These are phyloP conservation scores for Penicillium diatomitis DNA, from an alignment of 495 filamentous ascomycete genomes.

Conservation along the genomic window DNA sequence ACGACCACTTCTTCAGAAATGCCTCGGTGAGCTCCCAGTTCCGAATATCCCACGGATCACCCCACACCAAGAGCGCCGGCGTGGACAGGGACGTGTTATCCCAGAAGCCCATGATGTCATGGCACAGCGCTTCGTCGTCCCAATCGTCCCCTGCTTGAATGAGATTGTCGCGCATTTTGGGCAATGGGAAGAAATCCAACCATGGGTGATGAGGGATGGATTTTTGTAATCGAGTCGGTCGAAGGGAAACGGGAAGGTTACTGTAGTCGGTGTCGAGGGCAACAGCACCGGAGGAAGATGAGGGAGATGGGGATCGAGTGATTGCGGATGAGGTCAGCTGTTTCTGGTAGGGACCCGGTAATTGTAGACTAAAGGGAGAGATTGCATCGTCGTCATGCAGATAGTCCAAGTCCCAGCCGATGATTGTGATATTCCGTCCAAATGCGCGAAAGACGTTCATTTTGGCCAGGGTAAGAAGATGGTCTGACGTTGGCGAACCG, in stretches of 20 bases:
- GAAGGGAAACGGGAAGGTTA: constrained; percentile 30
- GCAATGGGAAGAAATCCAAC: constrained; percentile 45
- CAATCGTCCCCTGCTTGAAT: constrained; percentile 30
- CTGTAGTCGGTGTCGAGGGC: neutral
- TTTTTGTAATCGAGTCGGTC: constrained; percentile 38
- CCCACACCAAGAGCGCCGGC: constrained; percentile 41
- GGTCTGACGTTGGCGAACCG: constrained; percentile 26
- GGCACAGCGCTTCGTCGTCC: constrained; percentile 38
- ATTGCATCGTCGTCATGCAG: constrained; percentile 24
- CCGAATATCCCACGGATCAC: constrained; percentile 36
- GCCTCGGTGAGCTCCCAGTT: constrained; percentile 44
- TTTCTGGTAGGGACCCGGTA: too few relatives aligned
- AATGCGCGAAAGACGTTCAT: constrained; percentile 37
- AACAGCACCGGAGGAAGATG: too few relatives aligned
- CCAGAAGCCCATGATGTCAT: constrained; percentile 40
- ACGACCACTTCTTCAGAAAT: constrained; percentile 43
- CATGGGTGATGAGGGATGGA: constrained; percentile 39
- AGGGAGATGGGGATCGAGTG: too few relatives aligned
- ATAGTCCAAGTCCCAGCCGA: constrained; percentile 12
- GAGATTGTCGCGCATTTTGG: constrained; percentile 42
- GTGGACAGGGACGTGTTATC: constrained; percentile 20
- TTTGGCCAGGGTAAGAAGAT: constrained; percentile 33
- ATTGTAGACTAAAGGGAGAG: constrained; percentile 17
- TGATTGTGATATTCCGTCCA: constrained; percentile 7
- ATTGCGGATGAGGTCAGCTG: too few relatives aligned